Evolutionary conservation across 805 yeast genomes (phyloP).

Genomic region (Teunomyces pallodes): DNA sequence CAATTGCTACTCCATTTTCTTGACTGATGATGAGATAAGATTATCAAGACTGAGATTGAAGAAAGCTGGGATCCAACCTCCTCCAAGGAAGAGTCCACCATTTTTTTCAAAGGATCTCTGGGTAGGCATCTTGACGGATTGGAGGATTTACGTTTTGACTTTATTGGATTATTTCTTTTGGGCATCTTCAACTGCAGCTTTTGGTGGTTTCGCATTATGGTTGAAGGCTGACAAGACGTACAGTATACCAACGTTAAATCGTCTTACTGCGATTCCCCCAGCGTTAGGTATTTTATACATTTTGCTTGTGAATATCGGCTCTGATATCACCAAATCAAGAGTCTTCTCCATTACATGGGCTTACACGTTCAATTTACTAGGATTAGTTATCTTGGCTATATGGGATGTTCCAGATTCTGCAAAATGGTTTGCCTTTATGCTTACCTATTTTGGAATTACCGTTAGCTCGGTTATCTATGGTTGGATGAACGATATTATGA

Average conservation of each 20-base stretch:
- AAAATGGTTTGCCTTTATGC: conserved; percentile 25
- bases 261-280: conserved; percentile 55
- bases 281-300: conserved; percentile 55
- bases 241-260: conserved; percentile 26
- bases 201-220: conserved; percentile 52
- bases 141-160: conserved; percentile 30
- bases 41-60: conserved; percentile 42
- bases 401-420: conserved; percentile 23
- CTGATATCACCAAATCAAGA: conserved; percentile 49
- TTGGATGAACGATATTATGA: conserved; percentile 24
- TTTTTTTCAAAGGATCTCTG: conserved; percentile 25
- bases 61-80: conserved; percentile 8
- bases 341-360: conserved; percentile 53
- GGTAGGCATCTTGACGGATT: conserved; percentile 24
- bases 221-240: conserved; percentile 17
- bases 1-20: conserved; percentile 47
- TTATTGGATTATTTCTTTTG: conserved; percentile 16
- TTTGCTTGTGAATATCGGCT: conserved; percentile 44
- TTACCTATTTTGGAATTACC: conserved; percentile 22
- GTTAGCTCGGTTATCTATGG: conserved; percentile 21
- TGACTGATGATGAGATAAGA: conserved; percentile 56
- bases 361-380: conserved; percentile 30
- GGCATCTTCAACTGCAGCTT: conserved; percentile 39
- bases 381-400: conserved; percentile 20
- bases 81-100: conserved; percentile 15